Evolutionary conservation across 2,329 filamentous ascomycete species (phyloP), one percentile per base, ranked within the genome.

Genomic region (Zymoseptoria ardabiliae): DNA sequence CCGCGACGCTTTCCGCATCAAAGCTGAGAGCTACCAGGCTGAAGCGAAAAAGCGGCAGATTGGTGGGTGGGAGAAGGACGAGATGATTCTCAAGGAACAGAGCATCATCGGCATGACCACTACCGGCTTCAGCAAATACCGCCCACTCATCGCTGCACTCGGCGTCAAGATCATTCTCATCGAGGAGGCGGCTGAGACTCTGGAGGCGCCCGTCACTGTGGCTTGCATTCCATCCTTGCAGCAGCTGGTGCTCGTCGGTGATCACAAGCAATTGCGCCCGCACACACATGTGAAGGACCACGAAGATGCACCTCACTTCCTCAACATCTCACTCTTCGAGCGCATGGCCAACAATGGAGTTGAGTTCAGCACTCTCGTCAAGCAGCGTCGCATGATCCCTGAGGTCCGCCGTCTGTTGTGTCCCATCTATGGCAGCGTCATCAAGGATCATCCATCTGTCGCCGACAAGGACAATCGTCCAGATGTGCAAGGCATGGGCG

Each of bases 71-170:
- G 80, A 86, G 59, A 77, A 78, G 41, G 83, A 90, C 60, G 74
- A 80, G 8, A 74, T 81, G 21, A 78, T 90, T 22, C 74, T 93
- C 3, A 81, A 82, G 35, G 82, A 82, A 55, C 76, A 82, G 4
- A 82, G 79, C 58, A 70, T 88, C 23, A 79, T 88, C 55, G 85
- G 85, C 8, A 81, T 86, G 78, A 96, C 91, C 0, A 91, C 88
- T 0, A 95, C 91, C 0, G 90, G 90, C 0, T 71, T 95, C 8
- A 87, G 86, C 72, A 95, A 95, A 66, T 93, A 94, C 62, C 84
- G 90, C 3, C 83, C 81, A 0, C 77, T 93, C 2, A 77, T 95
- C 21, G 79, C 85, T 0, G 82, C 83, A 1, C 70, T 93, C 4
- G 78, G 82, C 25, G 89, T 90, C 0, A 83, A 79, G 22, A 78